phyloP scores from a whole-genome alignment of 1,284 basidiomycete species.

The Fomes fomentarius region DNA sequence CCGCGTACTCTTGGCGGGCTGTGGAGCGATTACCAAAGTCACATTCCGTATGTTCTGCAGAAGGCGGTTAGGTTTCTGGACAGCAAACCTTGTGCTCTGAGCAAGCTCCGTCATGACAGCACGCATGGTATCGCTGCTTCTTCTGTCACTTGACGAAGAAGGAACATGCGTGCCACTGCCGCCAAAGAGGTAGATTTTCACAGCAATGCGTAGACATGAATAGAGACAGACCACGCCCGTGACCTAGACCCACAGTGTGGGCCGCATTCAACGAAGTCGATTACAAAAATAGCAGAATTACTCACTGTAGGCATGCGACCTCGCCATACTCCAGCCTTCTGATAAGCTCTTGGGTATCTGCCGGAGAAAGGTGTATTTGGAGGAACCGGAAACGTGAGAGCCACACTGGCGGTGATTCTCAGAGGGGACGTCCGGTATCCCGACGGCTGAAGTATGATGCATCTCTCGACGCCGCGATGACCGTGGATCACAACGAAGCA shows the following conservation, averaged over 20 bases:
- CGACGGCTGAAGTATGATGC: background rate
- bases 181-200: conserved; percentile 7
- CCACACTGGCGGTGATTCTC: background rate
- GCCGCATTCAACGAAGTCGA: conserved; percentile 5
- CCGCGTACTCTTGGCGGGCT: background rate
- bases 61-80: conserved; percentile 3
- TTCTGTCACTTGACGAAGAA: conserved; percentile 16
- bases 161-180: conserved; percentile 8
- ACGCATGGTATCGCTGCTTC: conserved; percentile 21
- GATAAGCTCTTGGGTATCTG: conserved; percentile 13
- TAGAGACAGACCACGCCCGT: conserved; percentile 1
- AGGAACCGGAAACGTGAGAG: conserved; percentile 3
- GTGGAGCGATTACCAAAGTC: conserved; percentile 12
- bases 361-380: conserved; percentile 4
- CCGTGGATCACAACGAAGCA: too few species aligned
- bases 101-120: conserved; percentile 1
- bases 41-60: background rate
- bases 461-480: background rate
- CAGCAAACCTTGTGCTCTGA: conserved; percentile 7
- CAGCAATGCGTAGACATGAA: conserved; percentile 6
- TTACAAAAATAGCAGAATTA: conserved; percentile 18
- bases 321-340: conserved; percentile 12
- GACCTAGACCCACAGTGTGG: conserved; percentile 2
- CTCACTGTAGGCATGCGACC: background rate
- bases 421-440: background rate